Percentiles rank a stretch among this genome's conserved stretches.
Conservation (phyloP, 257 asterid genomes). For the Solanum bulbocastanum region DNA sequence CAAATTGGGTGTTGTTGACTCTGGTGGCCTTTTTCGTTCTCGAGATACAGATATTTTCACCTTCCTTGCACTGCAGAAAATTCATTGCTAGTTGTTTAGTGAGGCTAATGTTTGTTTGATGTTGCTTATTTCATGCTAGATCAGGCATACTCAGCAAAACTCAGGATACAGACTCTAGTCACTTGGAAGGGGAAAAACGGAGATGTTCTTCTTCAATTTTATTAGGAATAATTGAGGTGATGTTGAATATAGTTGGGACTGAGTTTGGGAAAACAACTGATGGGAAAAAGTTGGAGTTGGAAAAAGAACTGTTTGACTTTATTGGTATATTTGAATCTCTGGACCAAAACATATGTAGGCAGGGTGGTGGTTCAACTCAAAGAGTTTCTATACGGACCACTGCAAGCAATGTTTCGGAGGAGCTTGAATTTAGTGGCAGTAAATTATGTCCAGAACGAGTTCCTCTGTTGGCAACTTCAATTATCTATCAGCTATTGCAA, state of each 20-base stretch:
- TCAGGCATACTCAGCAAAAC: slow-evolving; percentile 52
- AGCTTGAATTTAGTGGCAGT: slow-evolving; percentile 22
- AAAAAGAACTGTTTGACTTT: slow-evolving; percentile 53
- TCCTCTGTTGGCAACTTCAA: slow-evolving; percentile 65
- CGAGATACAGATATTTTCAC: background rate
- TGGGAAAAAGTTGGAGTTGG: slow-evolving; percentile 42
- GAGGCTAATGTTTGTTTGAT: background rate
- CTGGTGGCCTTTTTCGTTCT: background rate
- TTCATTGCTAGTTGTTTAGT: background rate
- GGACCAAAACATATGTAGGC: slow-evolving; percentile 34
- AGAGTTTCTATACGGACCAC: slow-evolving; percentile 27
- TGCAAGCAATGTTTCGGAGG: slow-evolving; percentile 34
- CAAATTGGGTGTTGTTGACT: background rate
- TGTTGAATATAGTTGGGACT: slow-evolving; percentile 47
- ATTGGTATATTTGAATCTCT: slow-evolving; percentile 39
- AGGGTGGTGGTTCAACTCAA: slow-evolving; percentile 22
- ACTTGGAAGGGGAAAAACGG: slow-evolving; percentile 45
- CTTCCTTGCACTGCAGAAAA: background rate
- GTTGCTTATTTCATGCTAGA: slow-evolving; percentile 21
- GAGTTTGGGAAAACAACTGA: slow-evolving; percentile 49
- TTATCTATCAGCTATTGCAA: slow-evolving; percentile 43
- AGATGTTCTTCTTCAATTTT: slow-evolving; percentile 38
- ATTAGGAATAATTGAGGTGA: slow-evolving; percentile 59
- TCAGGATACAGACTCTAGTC: slow-evolving; percentile 29
- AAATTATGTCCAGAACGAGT: slow-evolving; percentile 42